Conservation (phyloP, 495 filamentous ascomycete species). For the Xylaria sp. region DNA sequence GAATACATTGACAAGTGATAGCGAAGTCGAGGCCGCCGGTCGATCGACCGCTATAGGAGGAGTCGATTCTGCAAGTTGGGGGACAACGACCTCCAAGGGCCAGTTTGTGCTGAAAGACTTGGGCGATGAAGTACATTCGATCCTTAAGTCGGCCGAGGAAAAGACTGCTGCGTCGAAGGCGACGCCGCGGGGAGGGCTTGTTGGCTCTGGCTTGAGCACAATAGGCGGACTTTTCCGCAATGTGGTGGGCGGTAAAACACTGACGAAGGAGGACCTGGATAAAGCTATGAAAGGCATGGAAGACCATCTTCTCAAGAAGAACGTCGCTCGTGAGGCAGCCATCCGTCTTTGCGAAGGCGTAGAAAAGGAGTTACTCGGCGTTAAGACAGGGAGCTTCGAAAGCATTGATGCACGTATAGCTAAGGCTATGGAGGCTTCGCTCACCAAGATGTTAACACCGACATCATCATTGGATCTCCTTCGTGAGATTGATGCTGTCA, state of each 20-base stretch:
- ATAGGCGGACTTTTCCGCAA: conserved; percentile 90
- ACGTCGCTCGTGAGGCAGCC: conserved; percentile 93
- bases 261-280: conserved; percentile 85
- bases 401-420: conserved; percentile 84
- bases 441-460: conserved; percentile 93
- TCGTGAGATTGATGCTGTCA: conserved; percentile 85
- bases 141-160: conserved; percentile 73
- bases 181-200: conserved; percentile 63
- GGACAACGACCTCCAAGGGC: conserved; percentile 81
- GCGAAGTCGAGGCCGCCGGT: conserved; percentile 56
- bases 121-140: conserved; percentile 90
- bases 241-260: conserved; percentile 88
- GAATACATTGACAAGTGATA: conserved; percentile 54
- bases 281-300: conserved; percentile 96
- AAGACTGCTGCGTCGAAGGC: conserved; percentile 59
- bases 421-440: conserved; percentile 84
- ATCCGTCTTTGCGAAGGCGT: conserved; percentile 91
- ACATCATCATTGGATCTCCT: conserved; percentile 93
- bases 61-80: conserved; percentile 81
- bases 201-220: conserved; percentile 77
- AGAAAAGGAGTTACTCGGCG: conserved; percentile 83
- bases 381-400: conserved; percentile 93
- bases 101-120: conserved; percentile 94
- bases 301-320: conserved; percentile 92
- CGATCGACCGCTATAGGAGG: conserved; percentile 65